These are phyloP conservation scores for Rhizopus sp. DNA, from an alignment of 371 early-diverging fungal species.

Conservation along the genomic window DNA sequence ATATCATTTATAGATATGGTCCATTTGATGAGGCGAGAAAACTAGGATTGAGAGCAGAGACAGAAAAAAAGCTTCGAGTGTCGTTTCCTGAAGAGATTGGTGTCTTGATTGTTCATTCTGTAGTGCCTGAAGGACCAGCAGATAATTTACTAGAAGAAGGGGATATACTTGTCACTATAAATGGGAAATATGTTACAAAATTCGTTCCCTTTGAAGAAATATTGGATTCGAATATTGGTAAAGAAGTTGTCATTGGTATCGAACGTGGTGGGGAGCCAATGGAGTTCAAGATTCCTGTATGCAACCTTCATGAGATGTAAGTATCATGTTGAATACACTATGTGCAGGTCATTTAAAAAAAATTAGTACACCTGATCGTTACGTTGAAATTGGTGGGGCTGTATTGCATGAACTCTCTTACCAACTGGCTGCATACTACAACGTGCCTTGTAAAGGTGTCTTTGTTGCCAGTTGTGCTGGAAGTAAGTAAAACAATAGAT, in stretches of 20 bases:
- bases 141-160: slow-evolving; percentile 76
- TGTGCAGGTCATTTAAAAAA: not conserved
- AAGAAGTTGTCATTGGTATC: slow-evolving; percentile 61
- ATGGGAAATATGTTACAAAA: slow-evolving; percentile 76
- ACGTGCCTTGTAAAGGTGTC: slow-evolving; percentile 84
- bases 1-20: slow-evolving; percentile 40
- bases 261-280: slow-evolving; percentile 79
- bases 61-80: slow-evolving; percentile 74
- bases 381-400: slow-evolving; percentile 88
- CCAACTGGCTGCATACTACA: slow-evolving; percentile 82
- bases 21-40: slow-evolving; percentile 79
- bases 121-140: slow-evolving; percentile 87
- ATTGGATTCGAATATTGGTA: slow-evolving; percentile 76
- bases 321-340: slow-evolving; percentile 9
- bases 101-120: slow-evolving; percentile 82
- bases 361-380: slow-evolving; percentile 69
- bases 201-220: slow-evolving; percentile 84
- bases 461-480: slow-evolving; percentile 72
- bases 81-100: slow-evolving; percentile 81
- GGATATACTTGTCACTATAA: slow-evolving; percentile 83
- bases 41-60: slow-evolving; percentile 65
- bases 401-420: slow-evolving; percentile 86
- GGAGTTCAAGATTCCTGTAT: slow-evolving; percentile 59
- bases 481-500: slow-evolving; percentile 31
- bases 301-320: slow-evolving; percentile 76